Conservation (phyloP, 2,329 filamentous ascomycete genomes). For the Myrmaecium sp. region DNA sequence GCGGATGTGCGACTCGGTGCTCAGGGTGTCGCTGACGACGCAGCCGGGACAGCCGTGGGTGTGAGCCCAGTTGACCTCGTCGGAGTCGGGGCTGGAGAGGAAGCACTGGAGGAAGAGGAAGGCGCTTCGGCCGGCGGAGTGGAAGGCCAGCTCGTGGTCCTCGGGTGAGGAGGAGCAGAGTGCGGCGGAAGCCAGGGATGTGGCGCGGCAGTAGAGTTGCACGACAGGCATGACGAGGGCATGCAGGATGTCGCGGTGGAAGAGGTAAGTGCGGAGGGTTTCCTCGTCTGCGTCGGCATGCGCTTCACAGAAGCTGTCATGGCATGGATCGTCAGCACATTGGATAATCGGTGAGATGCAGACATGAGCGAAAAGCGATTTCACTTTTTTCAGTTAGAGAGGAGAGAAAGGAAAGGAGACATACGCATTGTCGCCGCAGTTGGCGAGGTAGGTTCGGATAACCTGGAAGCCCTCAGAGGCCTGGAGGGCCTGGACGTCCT, state of each 20-base stretch:
- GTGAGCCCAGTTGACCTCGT: conserved; percentile 40
- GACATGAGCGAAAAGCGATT: neutral
- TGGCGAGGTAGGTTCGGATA: conserved; percentile 24
- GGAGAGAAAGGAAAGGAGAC: no score
- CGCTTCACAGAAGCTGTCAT: conserved; percentile 25
- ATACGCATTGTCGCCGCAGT: conserved; percentile 22
- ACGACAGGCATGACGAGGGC: conserved; percentile 41
- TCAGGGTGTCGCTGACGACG: conserved; percentile 25
- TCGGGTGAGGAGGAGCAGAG: conserved; percentile 30
- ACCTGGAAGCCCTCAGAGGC: conserved; percentile 26
- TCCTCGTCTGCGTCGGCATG: conserved; percentile 19
- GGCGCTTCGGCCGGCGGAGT: conserved; percentile 37
- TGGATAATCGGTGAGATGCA: conserved; percentile 1
- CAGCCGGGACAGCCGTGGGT: conserved; percentile 37
- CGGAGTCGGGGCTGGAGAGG: no score
- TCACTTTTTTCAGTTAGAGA: no score
- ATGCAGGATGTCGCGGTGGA: conserved; percentile 42
- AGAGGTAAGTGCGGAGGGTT: conserved; percentile 25
- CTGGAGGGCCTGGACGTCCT: conserved; percentile 23
- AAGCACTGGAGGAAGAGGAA: conserved; percentile 45
- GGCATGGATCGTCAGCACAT: conserved; percentile 27
- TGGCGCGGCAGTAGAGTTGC: conserved; percentile 38
- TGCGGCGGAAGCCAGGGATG: conserved; percentile 31
- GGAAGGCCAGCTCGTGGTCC: conserved; percentile 40
- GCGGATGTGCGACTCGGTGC: conserved; percentile 30